Evolutionary conservation across 2,329 filamentous ascomycete genomes (phyloP), one percentile per base, ranked within the genome.

Genomic region (Colletotrichum melonis): DNA sequence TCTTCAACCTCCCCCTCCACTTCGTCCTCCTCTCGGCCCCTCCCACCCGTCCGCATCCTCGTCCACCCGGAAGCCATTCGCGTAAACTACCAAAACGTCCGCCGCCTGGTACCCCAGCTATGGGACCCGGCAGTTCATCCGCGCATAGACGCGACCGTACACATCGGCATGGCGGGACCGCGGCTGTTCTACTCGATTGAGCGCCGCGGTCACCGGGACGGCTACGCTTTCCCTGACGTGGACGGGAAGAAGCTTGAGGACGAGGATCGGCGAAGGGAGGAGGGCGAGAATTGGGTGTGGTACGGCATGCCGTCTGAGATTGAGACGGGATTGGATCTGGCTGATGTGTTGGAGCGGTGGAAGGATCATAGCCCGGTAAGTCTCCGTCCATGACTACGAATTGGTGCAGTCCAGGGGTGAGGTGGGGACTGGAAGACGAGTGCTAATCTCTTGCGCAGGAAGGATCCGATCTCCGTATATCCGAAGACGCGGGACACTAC

Each of bases 81-180:
- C 35, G 94, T 96, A 63, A 89, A 88, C 76, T 97, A 97, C 84
- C 83, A 88, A 60, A 86, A 87, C 8, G 92, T 95, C 42, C 89
- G 91, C 63, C 82, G 84, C 14, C 81, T 92, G 2, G 86, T 95
- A 4, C 93, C 94, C 1, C 80, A 79, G 5, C 85, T 97, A 5
- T 90, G 94, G 83, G 84, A 86, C 52, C 62, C 81, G 81, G 74
- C 79, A 80, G 71, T 81, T 77, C 75, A 80, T 64, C 79, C 78
- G 67, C 82, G 84, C 62, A 88, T 92, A 67, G 93, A 97, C 81
- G 83, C 93, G 35, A 87, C 91, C 26, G 81, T 97, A 4, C 94
- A 97, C 81, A 93, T 97, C 64, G 95, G 95, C 75, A 95, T 97
- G 88, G 93, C 94, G 80, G 79, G 93, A 81, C 78, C 89, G 84